Evolutionary conservation across 2,329 filamentous ascomycete species (phyloP).

Genomic region (Clarireedia homoeocarpa): DNA sequence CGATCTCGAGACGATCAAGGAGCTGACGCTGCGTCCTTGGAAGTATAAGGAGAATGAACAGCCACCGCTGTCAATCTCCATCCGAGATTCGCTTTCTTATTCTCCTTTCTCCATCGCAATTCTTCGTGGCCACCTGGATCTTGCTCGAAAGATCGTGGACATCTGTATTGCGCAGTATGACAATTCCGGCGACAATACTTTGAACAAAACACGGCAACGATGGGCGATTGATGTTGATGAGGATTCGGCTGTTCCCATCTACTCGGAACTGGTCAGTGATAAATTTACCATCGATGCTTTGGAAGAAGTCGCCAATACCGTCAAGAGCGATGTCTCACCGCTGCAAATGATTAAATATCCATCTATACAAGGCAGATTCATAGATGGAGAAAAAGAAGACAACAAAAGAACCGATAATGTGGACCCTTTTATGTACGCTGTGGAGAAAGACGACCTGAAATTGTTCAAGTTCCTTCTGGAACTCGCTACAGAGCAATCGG

Average conservation of each 20-base stretch:
- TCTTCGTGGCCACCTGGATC: constrained; percentile 53
- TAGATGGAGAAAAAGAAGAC: background rate
- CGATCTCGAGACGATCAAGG: constrained; percentile 59
- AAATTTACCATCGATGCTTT: constrained; percentile 71
- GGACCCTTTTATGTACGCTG: constrained; percentile 18
- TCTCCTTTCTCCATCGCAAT: constrained; percentile 62
- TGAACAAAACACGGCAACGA: constrained; percentile 16
- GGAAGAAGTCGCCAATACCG: constrained; percentile 58
- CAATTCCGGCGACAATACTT: constrained; percentile 34
- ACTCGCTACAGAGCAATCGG: constrained; percentile 21
- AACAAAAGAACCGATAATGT: background rate
- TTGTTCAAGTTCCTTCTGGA: constrained; percentile 25
- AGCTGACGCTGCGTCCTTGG: constrained; percentile 54
- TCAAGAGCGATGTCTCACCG: constrained; percentile 56
- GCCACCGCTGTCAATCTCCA: constrained; percentile 56
- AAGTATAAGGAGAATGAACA: constrained; percentile 39
- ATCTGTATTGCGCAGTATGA: constrained; percentile 63
- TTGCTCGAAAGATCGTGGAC: constrained; percentile 59
- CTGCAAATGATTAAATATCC: constrained; percentile 40
- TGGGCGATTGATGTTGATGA: constrained; percentile 41
- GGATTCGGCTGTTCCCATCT: constrained; percentile 33
- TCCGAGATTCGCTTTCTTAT: constrained; percentile 38
- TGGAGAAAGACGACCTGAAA: constrained; percentile 19
- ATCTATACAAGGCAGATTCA: constrained; percentile 26
- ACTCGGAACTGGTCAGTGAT: constrained; percentile 52